A percentile compares a stretch with the other conserved stretches of the same genome.
phyloP scores from a whole-genome alignment of 148 eudicot genomes.

The Fagopyrum tataricum region DNA sequence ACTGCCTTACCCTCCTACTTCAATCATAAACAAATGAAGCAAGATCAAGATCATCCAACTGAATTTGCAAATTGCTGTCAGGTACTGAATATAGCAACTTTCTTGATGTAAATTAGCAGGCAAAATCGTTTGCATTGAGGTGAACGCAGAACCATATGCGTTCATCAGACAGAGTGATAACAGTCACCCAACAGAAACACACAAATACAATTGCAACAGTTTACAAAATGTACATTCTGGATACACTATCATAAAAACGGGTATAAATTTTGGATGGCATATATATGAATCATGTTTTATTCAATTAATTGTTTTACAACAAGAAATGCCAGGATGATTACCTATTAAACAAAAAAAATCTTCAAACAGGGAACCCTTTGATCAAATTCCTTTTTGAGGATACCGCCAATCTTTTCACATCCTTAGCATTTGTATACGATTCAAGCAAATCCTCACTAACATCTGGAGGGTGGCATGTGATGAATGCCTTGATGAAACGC shows the following conservation, averaged over 20 bases:
- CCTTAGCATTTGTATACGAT: slow-evolving; percentile 38
- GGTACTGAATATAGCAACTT: background rate
- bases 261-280: background rate
- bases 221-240: background rate
- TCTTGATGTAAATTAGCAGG: background rate
- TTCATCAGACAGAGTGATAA: background rate
- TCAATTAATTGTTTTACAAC: background rate
- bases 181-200: background rate
- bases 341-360: background rate
- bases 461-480: slow-evolving; percentile 43
- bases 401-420: slow-evolving; percentile 47
- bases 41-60: background rate
- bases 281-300: background rate
- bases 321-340: background rate
- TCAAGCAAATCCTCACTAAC: slow-evolving; percentile 39
- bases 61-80: background rate
- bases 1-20: background rate
- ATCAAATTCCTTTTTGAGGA: slow-evolving; percentile 31
- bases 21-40: background rate
- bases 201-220: background rate
- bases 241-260: background rate
- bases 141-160: background rate
- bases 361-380: slow-evolving; percentile 58
- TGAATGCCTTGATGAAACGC: slow-evolving; percentile 40
- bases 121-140: background rate